phyloP scores from a whole-genome alignment of 106 monocot species.

The Dendrobium officinale region DNA sequence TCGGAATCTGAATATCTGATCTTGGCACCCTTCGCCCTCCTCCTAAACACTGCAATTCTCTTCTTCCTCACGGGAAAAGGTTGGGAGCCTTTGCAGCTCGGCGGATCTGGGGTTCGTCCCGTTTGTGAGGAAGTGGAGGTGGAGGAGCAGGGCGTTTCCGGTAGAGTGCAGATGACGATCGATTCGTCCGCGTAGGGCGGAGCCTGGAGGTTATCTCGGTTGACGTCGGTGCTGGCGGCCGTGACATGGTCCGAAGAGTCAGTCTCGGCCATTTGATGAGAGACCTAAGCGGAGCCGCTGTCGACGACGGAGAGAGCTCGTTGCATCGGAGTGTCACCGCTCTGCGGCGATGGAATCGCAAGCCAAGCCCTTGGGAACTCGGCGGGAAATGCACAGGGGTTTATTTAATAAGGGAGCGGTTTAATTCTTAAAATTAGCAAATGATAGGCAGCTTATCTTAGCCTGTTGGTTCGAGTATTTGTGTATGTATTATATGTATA shows the following conservation, averaged over 20 bases:
- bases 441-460: too few species aligned
- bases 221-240: not conserved
- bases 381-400: too few species aligned
- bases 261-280: not conserved
- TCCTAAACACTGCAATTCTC: not conserved
- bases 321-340: not conserved
- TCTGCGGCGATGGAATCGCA: too few species aligned
- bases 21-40: not conserved
- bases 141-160: not conserved
- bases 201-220: too few species aligned
- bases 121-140: not conserved
- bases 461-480: too few species aligned
- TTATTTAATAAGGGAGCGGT: too few species aligned
- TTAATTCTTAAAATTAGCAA: too few species aligned
- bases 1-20: not conserved
- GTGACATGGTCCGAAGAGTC: not conserved
- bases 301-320: not conserved
- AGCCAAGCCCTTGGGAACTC: too few species aligned
- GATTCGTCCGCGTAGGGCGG: not conserved
- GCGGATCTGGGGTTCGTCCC: not conserved
- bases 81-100: not conserved
- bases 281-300: not conserved
- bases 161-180: conserved; percentile 7
- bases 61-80: not conserved
- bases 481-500: too few species aligned